Evolutionary conservation across 805 yeast genomes (phyloP).

Genomic region (Isabelozyma pseudorhagii): DNA sequence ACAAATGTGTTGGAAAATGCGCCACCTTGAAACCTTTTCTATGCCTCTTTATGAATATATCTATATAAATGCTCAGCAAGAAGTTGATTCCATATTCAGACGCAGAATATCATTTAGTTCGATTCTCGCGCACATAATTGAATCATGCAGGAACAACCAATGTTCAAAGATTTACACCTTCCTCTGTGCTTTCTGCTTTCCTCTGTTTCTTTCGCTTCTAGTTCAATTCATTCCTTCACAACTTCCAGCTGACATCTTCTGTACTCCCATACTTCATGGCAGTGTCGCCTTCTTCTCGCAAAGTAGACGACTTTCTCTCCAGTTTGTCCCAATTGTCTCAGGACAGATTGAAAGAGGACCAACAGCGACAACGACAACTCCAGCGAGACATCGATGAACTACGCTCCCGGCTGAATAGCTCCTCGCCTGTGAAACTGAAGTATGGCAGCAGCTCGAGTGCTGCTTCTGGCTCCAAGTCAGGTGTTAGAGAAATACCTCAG

Average conservation of each 20-base stretch:
- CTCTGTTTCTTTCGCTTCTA: not conserved
- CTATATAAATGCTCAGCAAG: too few relatives aligned
- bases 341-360: conserved; percentile 30
- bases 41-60: too few relatives aligned
- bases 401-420: conserved; percentile 19
- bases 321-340: conserved; percentile 35
- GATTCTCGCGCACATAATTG: too few relatives aligned
- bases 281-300: conserved; percentile 26
- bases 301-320: conserved; percentile 37
- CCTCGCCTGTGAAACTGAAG: conserved; percentile 14
- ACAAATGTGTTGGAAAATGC: too few relatives aligned
- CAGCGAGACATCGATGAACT: conserved; percentile 30
- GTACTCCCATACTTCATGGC: not conserved
- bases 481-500: not conserved
- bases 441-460: not conserved
- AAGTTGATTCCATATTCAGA: too few relatives aligned
- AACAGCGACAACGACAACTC: conserved; percentile 29
- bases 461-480: not conserved
- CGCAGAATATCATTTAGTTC: too few relatives aligned
- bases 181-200: not conserved
- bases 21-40: too few relatives aligned
- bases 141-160: not conserved
- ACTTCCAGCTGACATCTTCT: not conserved
- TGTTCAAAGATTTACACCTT: too few relatives aligned
- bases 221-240: not conserved